Base-by-base conservation (phyloP, 164 flowering plant species). In the Chimonanthus praecox region DNA sequence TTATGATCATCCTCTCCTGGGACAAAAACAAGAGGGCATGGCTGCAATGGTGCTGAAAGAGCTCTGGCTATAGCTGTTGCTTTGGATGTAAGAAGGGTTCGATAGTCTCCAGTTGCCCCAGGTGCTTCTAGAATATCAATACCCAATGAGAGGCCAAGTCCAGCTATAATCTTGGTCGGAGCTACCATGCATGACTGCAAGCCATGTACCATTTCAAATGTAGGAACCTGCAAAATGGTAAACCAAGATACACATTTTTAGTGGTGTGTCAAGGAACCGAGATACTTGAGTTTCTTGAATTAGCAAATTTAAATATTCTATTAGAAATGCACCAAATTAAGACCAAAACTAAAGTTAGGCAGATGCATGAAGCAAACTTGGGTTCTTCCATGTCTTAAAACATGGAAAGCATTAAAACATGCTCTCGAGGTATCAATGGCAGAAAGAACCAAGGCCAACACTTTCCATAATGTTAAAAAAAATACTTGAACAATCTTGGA, bases 81-180 rank as follows among this genome's bases (percentile, higher is more conserved):
- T 84, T 94, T 94, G 69, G 97, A 91, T 62, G 96, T 94, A 70
- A 92, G 72, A 18, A 92, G 84, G 49, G 98, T 92, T 67, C 98
- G 87, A 81, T 93, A 95, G 78, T 95, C 99, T 83, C 98, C 99
- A 16, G 99, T 95, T 71, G 98, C 99, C 75, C 98, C 98, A 71
- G 94, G 96, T 84, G 99, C 98, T 87, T 95, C 97, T 49, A 93
- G 85, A 73, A 95, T 95, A 85, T 95, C 96, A 74, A 95, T 89
- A 6, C 91, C 97, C 63, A 95, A 95, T 10, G 99, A 94, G 69
- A 92, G 78, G 58, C 99, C 99, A 71, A 95, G 80, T 11, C 99
- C 99, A 69, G 99, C 99, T 58, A 95, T 95, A 70, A 93, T 95
- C 80, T 93, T 95, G 62, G 99, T 95, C 49, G 99, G 99, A 70